Base-by-base conservation (phyloP, 2,329 filamentous ascomycete genomes). In the Fusarium coffeatum region DNA sequence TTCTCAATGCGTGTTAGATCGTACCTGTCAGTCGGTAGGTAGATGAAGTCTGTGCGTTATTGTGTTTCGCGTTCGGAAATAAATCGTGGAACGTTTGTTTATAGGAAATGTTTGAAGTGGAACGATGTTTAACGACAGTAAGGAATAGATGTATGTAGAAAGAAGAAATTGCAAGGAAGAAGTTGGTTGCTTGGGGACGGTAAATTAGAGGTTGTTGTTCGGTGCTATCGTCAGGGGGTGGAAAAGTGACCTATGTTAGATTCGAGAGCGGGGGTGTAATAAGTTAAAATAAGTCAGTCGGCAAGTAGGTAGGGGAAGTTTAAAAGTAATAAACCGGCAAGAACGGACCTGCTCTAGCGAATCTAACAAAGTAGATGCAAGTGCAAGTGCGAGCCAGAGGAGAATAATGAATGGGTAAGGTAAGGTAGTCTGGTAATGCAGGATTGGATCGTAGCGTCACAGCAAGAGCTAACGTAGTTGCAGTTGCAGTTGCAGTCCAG, bases 231-330 rank as follows among this genome's bases (percentile, higher is more conserved):
- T 71, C 69, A 71, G 69, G 69, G 67, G 69, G 69, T 72, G 65
- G 60, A 55, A 59, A 60, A 68, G 63, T 42, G 43, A 40, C 37
- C 48, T 65, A 58, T 41, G 42, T 58, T 63, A 47, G 46, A 69
- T 56, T 69, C 65, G 43, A 48, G 68, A 71, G 68, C 64, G 69
- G 69, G 68, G 65, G 69, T 71, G 68, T 58, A 66, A 51, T 72
- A 66, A 71, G 59, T 65, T 61, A 64, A 51, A 56, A 48, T 48
- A 64, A 56, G 34, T 48, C 42, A 30, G 27, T 25, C 45, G 50
- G 56, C 41, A 22, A 42, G 12, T 13, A 48, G 18, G 25, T n/a
- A 28, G 23, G 30, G 28, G 27, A 27, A 22, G n/a, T 28, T 15
- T n/a, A 37, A n/a, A 49, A 51, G 18, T n/a, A 62, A 37, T 25